A percentile compares a stretch with the other conserved stretches of the same genome.
Evolutionary conservation across 495 filamentous ascomycete genomes (phyloP).

Genomic region (Penicillium subrubescens): DNA sequence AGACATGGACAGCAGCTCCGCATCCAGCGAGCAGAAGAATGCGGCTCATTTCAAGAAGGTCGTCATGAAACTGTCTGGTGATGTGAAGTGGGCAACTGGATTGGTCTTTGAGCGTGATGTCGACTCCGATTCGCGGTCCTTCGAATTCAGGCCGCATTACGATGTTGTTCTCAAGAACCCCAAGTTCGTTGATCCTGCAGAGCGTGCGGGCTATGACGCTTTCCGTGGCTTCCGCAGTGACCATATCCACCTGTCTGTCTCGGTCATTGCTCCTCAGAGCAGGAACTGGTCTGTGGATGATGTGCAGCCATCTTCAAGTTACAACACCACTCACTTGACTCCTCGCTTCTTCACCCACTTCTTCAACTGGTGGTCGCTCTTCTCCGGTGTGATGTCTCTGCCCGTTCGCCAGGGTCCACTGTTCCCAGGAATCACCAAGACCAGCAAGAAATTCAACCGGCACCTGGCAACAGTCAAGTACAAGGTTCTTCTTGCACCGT

Average conservation of each 20-base stretch:
- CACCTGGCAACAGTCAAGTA: slow-evolving; percentile 98
- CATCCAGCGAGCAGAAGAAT: slow-evolving; percentile 66
- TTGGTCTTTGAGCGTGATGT: slow-evolving; percentile 88
- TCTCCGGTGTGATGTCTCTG: slow-evolving; percentile 91
- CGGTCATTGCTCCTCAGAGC: slow-evolving; percentile 79
- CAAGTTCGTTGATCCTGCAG: slow-evolving; percentile 61
- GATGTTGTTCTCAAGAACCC: slow-evolving; percentile 85
- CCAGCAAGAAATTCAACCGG: slow-evolving; percentile 96
- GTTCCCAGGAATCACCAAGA: slow-evolving; percentile 90
- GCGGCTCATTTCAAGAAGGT: slow-evolving; percentile 92
- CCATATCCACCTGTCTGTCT: slow-evolving; percentile 91
- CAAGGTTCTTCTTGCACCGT: slow-evolving; percentile 84
- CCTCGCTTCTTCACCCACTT: slow-evolving; percentile 98
- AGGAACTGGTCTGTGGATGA: slow-evolving; percentile 73
- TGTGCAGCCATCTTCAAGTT: slow-evolving; percentile 74
- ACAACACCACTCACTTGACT: slow-evolving; percentile 91
- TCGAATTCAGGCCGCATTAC: slow-evolving; percentile 90
- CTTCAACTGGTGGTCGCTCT: slow-evolving; percentile 96
- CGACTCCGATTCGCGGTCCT: slow-evolving; percentile 65
- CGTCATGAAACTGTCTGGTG: slow-evolving; percentile 95
- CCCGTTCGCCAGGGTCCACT: slow-evolving; percentile 89
- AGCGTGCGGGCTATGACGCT: slow-evolving; percentile 73
- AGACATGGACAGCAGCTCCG: slow-evolving; percentile 64
- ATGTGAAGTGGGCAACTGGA: slow-evolving; percentile 86
- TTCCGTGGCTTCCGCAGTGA: slow-evolving; percentile 93